Percentiles rank a stretch among this genome's conserved stretches.
Conservation (phyloP, 805 yeast genomes). For the Candida tallmaniae region DNA sequence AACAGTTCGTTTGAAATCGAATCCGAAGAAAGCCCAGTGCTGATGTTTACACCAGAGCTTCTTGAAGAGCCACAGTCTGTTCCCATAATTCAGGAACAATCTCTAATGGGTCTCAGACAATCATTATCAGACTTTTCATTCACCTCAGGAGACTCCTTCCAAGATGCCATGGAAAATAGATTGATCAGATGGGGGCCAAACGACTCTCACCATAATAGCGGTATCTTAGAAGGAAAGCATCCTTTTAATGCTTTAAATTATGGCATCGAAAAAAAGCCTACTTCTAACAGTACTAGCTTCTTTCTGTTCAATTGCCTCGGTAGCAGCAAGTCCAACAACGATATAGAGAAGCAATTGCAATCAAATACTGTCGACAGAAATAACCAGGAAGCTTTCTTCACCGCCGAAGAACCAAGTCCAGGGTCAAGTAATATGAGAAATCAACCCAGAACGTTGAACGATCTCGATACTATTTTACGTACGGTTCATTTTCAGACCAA, state of each 20-base stretch:
- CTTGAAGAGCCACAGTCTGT: neutral
- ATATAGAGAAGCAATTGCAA: neutral
- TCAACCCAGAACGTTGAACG: neutral
- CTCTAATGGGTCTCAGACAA: constrained; percentile 2
- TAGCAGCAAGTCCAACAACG: neutral
- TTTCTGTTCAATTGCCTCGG: constrained; percentile 4
- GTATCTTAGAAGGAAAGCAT: constrained; percentile 20
- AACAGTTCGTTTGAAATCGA: constrained; percentile 10
- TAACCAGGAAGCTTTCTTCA: too few species aligned
- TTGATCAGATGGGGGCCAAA: constrained; percentile 28
- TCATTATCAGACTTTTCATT: neutral
- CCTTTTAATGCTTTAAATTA: constrained; percentile 22
- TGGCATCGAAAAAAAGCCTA: neutral
- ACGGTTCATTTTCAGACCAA: constrained; percentile 5
- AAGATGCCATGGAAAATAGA: constrained; percentile 26
- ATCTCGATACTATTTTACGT: too few species aligned
- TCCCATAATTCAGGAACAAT: constrained; percentile 6
- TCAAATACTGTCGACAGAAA: too few species aligned
- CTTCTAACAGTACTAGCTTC: constrained; percentile 1
- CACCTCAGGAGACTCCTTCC: constrained; percentile 13
- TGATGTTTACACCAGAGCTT: neutral
- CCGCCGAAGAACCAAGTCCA: too few species aligned
- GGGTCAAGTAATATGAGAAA: too few species aligned
- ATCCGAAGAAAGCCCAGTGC: neutral
- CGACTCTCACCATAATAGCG: constrained; percentile 30